Evolutionary conservation across 1,284 basidiomycete genomes (phyloP), one percentile per base, ranked within the genome.

Genomic region (Marasmius oreades): DNA sequence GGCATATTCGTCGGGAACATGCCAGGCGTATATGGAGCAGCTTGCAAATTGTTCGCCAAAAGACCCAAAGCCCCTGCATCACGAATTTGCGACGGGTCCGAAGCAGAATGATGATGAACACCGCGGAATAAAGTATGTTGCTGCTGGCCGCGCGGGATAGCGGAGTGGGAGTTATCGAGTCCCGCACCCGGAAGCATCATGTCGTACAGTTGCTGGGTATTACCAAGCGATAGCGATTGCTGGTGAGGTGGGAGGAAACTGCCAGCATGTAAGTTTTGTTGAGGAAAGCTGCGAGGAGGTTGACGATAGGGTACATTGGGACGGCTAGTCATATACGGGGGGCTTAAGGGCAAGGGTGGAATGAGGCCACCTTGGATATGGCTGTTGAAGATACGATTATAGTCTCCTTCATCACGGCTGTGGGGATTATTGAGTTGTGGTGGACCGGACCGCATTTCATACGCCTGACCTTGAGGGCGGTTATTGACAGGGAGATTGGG

Each of bases 81-180:
- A 44, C 89, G 82, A 54, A 80, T 69, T 14, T 82, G 78, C 36
- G 87, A 86, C 5, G 88, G 89, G 66, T 92, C 89, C 2, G 88
- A 90, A 2, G 88, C 79, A 46, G 88, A 90, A 67, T 91, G 89
- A 58, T 90, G 88, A 66, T 90, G 89, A 34, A 79, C 80, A 37
- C 76, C 77, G 42, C 85, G 84, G 72, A 86, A 90, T 51, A 78
- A 76, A 62, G 81, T 82, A 66, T 85, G 84, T 64, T 88, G 88
- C 64, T 89, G 87, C 67, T 91, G 89, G 52, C 88, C 80, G 61
- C 88, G 86, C 56, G 81, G 78, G 58, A 88, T 81, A 22, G 85
- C 81, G 43, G 87, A 80, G 62, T 82, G 80, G 59, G 75, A 73
- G 57, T 78, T 77, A 60, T 88, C 84, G 55, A 76, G 73, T 58